A percentile compares a stretch with the other conserved stretches of the same genome.
phyloP scores from a whole-genome alignment of 1,284 basidiomycete genomes.

The Ceratobasidium sp. region DNA sequence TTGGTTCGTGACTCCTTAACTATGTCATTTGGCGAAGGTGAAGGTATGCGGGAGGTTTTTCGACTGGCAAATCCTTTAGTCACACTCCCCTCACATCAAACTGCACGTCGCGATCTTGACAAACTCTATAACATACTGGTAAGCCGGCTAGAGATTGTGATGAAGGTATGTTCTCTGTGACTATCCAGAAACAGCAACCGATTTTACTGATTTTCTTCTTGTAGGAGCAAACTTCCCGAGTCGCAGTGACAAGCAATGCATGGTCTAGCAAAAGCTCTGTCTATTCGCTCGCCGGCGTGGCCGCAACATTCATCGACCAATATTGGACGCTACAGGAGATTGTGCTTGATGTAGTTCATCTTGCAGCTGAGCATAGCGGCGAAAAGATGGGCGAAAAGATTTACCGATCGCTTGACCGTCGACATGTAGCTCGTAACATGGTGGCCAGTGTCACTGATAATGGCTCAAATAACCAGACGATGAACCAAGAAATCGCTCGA shows the following conservation, averaged over 20 bases:
- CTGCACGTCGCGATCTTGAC: slow-evolving; percentile 15
- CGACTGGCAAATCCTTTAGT: neutral
- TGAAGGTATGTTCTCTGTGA: neutral
- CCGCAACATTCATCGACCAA: slow-evolving; percentile 18
- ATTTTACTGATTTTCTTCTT: neutral
- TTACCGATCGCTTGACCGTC: neutral
- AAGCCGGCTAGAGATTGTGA: neutral
- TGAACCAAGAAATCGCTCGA: slow-evolving; percentile 10
- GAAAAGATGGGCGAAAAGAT: slow-evolving; percentile 8
- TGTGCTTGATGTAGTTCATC: slow-evolving; percentile 17
- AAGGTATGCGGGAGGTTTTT: slow-evolving; percentile 16
- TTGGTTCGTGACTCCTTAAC: neutral
- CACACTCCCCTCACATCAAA: neutral
- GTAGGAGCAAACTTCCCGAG: slow-evolving; percentile 12
- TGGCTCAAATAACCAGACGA: slow-evolving; percentile 17
- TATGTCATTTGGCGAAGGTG: slow-evolving; percentile 20
- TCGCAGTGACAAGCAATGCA: slow-evolving; percentile 12
- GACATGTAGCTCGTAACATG: slow-evolving; percentile 9
- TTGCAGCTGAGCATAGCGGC: slow-evolving; percentile 8
- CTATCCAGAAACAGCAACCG: neutral
- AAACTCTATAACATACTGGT: slow-evolving; percentile 8
- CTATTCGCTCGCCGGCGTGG: slow-evolving; percentile 22
- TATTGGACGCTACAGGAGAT: slow-evolving; percentile 19
- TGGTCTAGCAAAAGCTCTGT: slow-evolving; percentile 29
- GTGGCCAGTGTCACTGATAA: slow-evolving; percentile 26